Evolutionary conservation across 1,139 yeast species (phyloP).

Genomic region (Pichia sp.): DNA sequence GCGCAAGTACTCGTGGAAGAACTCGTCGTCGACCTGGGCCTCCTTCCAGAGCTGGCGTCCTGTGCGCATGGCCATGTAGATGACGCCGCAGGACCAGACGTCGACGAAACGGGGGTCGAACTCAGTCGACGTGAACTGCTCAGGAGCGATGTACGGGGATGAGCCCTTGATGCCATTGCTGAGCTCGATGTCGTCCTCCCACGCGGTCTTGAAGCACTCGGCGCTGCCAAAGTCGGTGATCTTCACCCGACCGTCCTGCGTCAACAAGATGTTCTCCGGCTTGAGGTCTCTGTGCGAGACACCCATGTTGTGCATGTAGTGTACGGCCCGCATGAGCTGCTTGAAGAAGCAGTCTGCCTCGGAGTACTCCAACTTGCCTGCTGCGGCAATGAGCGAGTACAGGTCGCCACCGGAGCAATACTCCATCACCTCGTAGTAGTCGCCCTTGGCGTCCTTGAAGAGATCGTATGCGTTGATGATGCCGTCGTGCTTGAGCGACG

Average conservation of each 20-base stretch:
- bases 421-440: conserved; percentile 95
- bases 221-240: conserved; percentile 96
- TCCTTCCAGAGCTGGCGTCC: conserved; percentile 91
- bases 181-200: conserved; percentile 85
- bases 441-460: conserved; percentile 86
- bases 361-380: conserved; percentile 75
- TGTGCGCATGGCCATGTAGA: conserved; percentile 97
- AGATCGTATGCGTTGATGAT: conserved; percentile 85
- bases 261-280: conserved; percentile 84
- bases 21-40: conserved; percentile 79
- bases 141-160: conserved; percentile 95
- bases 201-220: conserved; percentile 94
- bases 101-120: conserved; percentile 92
- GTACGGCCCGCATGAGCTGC: conserved; percentile 85
- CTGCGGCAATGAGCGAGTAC: conserved; percentile 76
- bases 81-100: conserved; percentile 95
- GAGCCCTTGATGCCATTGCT: conserved; percentile 85
- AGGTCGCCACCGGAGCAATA: conserved; percentile 94
- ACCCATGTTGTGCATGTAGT: conserved; percentile 96
- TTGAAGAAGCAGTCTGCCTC: conserved; percentile 97
- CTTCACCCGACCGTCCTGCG: conserved; percentile 75
- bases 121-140: conserved; percentile 69
- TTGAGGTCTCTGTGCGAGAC: conserved; percentile 93
- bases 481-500: conserved; percentile 72
- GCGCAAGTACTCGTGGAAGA: conserved; percentile 65